Base-by-base conservation (phyloP, 1,284 basidiomycete genomes). In the Apiotrichum gamsii region DNA sequence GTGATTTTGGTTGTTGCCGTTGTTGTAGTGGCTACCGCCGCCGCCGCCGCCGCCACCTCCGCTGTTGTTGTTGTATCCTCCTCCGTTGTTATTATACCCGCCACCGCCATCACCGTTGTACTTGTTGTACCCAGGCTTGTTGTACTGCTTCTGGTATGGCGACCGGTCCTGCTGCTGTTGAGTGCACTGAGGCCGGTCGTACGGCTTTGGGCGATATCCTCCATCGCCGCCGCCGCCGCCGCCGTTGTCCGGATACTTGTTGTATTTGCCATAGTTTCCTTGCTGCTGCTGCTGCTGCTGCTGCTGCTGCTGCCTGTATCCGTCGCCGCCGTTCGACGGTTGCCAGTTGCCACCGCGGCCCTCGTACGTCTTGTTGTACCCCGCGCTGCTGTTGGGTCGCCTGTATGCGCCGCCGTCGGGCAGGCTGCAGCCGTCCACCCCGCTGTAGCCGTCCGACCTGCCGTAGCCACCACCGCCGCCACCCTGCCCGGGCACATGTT, bases 261-360 rank as follows among this genome's bases (percentile, higher is more conserved):
- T n/a, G n/a, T n/a, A n/a, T n/a, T n/a, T n/a, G n/a, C n/a, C n/a
- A n/a, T n/a, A n/a, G n/a, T n/a, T n/a, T n/a, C 31, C 21, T 6
- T n/a, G 21, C 9, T 42, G 30, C 31, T 42, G n/a, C 25, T 42
- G 29, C 21, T 42, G 32, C 19, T 30, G 40, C 25, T 39, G 32
- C 10, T 35, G 16, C 16, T 35, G 19, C 18, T 35, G 18, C 16
- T n/a, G 18, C 5, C 8, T 11, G 25, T 28, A 28, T 28, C 25
- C 25, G 11, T 28, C 25, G 25, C 25, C 11, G 6, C 11, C 25
- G 25, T 28, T 6, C 25, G 25, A 28, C 8, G 25, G 11, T 11
- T 11, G 6, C 8, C 25, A 6, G 25, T 28, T 28, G 25, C 11
- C n/a, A n/a, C n/a, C n/a, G n/a, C n/a, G n/a, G n/a, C n/a, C n/a